Conservation (phyloP, 2,329 filamentous ascomycete species). For the Neophaeococcomyces mojaviensis region DNA sequence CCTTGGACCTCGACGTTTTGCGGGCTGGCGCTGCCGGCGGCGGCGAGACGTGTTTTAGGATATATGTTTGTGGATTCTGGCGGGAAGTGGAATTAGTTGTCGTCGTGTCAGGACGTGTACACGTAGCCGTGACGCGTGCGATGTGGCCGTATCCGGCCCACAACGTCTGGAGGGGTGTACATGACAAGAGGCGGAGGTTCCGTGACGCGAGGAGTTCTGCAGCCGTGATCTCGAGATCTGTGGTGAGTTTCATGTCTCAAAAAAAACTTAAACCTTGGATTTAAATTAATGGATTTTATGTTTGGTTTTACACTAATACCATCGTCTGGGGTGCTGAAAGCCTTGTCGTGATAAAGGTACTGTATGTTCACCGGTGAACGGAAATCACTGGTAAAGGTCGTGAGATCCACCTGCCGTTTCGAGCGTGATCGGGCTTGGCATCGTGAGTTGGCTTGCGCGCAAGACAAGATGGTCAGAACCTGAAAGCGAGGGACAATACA, state of each 20-base stretch:
- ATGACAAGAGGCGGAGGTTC: constrained; percentile 24
- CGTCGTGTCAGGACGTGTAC: constrained; percentile 18
- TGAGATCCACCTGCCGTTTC: too few species aligned
- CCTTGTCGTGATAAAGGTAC: too few species aligned
- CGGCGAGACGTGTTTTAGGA: constrained; percentile 56
- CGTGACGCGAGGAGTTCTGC: background rate
- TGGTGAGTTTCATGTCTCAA: background rate
- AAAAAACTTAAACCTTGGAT: too few species aligned
- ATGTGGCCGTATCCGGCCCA: constrained; percentile 49
- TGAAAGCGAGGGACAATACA: too few species aligned
- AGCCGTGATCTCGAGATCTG: background rate
- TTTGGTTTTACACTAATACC: too few species aligned
- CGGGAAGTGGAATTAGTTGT: background rate
- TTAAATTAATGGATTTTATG: too few species aligned
- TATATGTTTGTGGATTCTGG: constrained; percentile 29
- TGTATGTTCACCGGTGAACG: too few species aligned
- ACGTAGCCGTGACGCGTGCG: constrained; percentile 45
- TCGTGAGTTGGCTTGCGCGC: too few species aligned
- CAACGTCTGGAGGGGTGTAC: constrained; percentile 33
- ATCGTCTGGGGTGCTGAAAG: too few species aligned
- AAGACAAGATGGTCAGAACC: too few species aligned
- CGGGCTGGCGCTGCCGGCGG: constrained; percentile 34
- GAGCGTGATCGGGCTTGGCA: too few species aligned
- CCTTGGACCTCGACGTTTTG: background rate
- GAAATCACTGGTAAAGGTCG: too few species aligned